Conservation (phyloP, 352 stramenopile species). For the Pilasporangium apinafurcum region DNA sequence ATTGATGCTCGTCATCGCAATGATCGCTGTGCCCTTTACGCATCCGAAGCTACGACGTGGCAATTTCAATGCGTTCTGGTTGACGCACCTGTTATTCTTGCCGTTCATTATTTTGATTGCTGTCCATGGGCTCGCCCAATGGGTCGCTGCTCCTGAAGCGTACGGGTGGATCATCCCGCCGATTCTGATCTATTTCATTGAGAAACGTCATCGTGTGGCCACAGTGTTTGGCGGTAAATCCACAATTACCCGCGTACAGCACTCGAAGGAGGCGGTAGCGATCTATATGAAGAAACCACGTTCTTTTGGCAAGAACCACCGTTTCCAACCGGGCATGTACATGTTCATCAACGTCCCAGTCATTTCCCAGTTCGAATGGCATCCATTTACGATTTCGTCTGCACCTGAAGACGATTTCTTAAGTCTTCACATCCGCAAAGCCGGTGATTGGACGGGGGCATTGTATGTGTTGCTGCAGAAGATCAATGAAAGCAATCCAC, state of each 20-base stretch:
- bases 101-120: slow-evolving; percentile 61
- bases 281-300: slow-evolving; percentile 63
- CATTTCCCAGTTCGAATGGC: slow-evolving; percentile 78
- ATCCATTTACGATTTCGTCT: slow-evolving; percentile 88
- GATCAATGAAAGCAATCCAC: slow-evolving; percentile 19
- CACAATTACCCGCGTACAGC: slow-evolving; percentile 32
- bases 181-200: slow-evolving; percentile 47
- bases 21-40: slow-evolving; percentile 35
- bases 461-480: slow-evolving; percentile 40
- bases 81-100: slow-evolving; percentile 61
- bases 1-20: slow-evolving; percentile 48
- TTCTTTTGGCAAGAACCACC: slow-evolving; percentile 34
- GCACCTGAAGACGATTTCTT: slow-evolving; percentile 63
- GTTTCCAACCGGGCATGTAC: slow-evolving; percentile 74
- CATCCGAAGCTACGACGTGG: slow-evolving; percentile 40
- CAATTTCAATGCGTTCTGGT: slow-evolving; percentile 65
- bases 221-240: slow-evolving; percentile 49
- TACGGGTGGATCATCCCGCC: slow-evolving; percentile 50
- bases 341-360: slow-evolving; percentile 76
- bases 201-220: slow-evolving; percentile 54
- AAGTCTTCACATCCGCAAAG: slow-evolving; percentile 62
- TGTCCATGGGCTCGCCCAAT: slow-evolving; percentile 55
- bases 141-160: slow-evolving; percentile 48
- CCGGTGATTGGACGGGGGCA: slow-evolving; percentile 58
- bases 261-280: slow-evolving; percentile 48